Evolutionary conservation across 257 asterid species (phyloP).

Genomic region (Linaria vulgaris): DNA sequence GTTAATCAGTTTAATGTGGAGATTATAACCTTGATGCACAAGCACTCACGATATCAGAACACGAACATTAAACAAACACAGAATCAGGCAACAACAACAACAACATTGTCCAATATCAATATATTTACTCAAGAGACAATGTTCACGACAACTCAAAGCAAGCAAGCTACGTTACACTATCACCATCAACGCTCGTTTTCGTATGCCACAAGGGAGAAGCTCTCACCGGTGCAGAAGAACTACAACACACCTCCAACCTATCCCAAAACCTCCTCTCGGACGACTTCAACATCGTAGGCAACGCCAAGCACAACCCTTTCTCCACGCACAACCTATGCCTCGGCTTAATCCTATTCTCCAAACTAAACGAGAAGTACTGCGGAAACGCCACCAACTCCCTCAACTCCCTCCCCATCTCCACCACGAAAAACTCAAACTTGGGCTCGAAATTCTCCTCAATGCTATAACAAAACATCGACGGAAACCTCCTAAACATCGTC

Average conservation of each 20-base stretch:
- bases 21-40: too few species aligned
- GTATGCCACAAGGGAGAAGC: conserved; percentile 76
- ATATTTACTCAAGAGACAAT: too few species aligned
- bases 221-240: conserved; percentile 73
- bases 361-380: conserved; percentile 87
- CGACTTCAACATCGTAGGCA: conserved; percentile 76
- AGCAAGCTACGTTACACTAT: conserved; percentile 40
- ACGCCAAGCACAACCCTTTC: conserved; percentile 68
- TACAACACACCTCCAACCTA: conserved; percentile 70
- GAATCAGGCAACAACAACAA: too few species aligned
- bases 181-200: conserved; percentile 28
- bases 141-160: neutral
- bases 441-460: conserved; percentile 77
- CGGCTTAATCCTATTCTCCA: conserved; percentile 79
- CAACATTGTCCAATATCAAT: too few species aligned
- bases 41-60: too few species aligned
- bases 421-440: conserved; percentile 73
- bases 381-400: conserved; percentile 77
- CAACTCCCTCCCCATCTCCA: conserved; percentile 89
- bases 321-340: conserved; percentile 82
- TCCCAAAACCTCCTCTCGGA: conserved; percentile 50
- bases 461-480: conserved; percentile 85
- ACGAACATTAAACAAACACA: too few species aligned
- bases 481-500: conserved; percentile 70
- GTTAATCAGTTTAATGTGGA: too few species aligned